phyloP scores from a whole-genome alignment of 352 stramenopile species.

The Thraustochytrium sp. region DNA sequence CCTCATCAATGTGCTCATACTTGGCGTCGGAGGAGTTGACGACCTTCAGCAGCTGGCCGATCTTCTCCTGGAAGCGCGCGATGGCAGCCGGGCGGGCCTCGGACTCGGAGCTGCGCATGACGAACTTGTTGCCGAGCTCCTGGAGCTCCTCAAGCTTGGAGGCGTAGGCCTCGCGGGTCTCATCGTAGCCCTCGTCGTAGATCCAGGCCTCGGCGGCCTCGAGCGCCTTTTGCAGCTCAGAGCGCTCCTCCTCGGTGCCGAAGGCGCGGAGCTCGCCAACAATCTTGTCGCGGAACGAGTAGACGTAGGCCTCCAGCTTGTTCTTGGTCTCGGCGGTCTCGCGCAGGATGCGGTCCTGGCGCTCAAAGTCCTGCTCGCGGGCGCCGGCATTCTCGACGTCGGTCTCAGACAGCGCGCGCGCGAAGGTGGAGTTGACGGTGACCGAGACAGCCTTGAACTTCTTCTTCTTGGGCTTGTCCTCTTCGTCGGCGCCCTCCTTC shows the following conservation, averaged over 20 bases:
- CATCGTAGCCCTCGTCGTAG: conserved; percentile 96
- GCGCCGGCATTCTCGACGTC: conserved; percentile 4
- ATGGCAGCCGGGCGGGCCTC: conserved; percentile 76
- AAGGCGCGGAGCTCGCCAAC: conserved; percentile 71
- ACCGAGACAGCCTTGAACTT: conserved; percentile 84
- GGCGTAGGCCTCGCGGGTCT: conserved; percentile 91
- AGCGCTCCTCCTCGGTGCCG: conserved; percentile 78
- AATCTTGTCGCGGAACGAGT: conserved; percentile 96
- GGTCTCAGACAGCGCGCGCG: not conserved
- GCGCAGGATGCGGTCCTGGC: not conserved
- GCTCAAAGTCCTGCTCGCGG: not conserved
- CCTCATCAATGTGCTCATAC: conserved; percentile 90
- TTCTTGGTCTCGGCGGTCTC: conserved; percentile 98
- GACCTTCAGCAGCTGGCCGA: conserved; percentile 91
- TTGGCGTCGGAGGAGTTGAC: conserved; percentile 83
- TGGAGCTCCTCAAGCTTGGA: conserved; percentile 89
- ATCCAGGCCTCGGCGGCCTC: conserved; percentile 93
- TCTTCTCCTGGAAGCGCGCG: conserved; percentile 75
- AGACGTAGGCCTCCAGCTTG: conserved; percentile 99
- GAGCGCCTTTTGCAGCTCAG: conserved; percentile 74
- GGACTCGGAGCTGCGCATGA: conserved; percentile 82
- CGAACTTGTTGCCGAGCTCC: conserved; percentile 81
- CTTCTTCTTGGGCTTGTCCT: conserved; percentile 81
- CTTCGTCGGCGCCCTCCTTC: conserved; percentile 49
- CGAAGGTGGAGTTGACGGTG: conserved; percentile 62